A percentile compares a stretch with the other conserved stretches of the same genome.
Evolutionary conservation across 2,329 filamentous ascomycete genomes (phyloP).

Genomic region (Aspergillus unguis): DNA sequence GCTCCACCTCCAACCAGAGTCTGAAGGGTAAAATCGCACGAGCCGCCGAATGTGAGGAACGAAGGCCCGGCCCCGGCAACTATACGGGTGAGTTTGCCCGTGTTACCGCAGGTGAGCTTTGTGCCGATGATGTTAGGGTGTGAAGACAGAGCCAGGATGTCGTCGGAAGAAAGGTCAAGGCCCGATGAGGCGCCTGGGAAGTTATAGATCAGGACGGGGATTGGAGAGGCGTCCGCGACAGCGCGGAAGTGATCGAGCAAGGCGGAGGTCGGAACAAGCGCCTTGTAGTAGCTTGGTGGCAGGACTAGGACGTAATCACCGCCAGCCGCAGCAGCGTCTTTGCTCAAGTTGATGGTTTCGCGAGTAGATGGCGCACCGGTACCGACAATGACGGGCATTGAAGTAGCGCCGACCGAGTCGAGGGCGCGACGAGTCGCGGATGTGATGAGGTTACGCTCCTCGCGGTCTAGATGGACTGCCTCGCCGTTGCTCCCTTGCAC

Average conservation of each 20-base stretch:
- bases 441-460: conserved; percentile 67
- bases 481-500: conserved; percentile 81
- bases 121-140: conserved; percentile 66
- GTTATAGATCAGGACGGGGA: conserved; percentile 70
- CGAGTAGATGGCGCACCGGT: conserved; percentile 70
- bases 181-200: conserved; percentile 66
- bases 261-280: conserved; percentile 60
- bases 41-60: conserved; percentile 84
- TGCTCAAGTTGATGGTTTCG: conserved; percentile 67
- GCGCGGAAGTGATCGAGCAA: conserved; percentile 63
- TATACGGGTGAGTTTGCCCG: conserved; percentile 67
- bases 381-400: conserved; percentile 71
- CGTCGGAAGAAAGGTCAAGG: conserved; percentile 65
- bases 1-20: conserved; percentile 74
- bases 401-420: conserved; percentile 61
- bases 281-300: conserved; percentile 72
- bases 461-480: conserved; percentile 71
- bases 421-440: conserved; percentile 66
- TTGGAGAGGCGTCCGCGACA: conserved; percentile 57
- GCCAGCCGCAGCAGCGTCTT: conserved; percentile 65
- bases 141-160: conserved; percentile 56
- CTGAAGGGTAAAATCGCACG: conserved; percentile 83
- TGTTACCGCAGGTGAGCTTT: conserved; percentile 71
- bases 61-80: conserved; percentile 45
- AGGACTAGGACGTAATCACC: conserved; percentile 74